A percentile compares a stretch with the other conserved stretches of the same genome.
These are phyloP conservation scores for Penicillium glabrum DNA, from an alignment of 2,329 filamentous ascomycete genomes.

Conservation along the genomic window DNA sequence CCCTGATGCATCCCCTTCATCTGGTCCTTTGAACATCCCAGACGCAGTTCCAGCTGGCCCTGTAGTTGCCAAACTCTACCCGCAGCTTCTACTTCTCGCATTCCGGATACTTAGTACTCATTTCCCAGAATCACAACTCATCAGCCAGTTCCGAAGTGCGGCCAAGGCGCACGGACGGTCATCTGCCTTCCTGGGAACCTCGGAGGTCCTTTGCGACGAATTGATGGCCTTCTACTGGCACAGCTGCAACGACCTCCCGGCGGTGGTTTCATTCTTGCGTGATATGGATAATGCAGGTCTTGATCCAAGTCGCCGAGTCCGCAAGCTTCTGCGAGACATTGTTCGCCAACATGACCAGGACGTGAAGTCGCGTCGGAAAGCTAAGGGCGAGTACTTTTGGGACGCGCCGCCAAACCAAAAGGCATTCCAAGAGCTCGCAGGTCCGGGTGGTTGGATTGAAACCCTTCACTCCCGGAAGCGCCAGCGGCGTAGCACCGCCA, in stretches of 20 bases:
- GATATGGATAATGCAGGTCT: slow-evolving; percentile 48
- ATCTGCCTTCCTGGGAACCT: slow-evolving; percentile 45
- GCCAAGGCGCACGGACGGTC: slow-evolving; percentile 42
- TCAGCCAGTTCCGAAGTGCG: slow-evolving; percentile 40
- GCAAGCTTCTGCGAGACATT: slow-evolving; percentile 32
- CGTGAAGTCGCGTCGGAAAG: slow-evolving; percentile 7
- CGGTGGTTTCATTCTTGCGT: slow-evolving; percentile 38
- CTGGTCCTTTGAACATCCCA: slow-evolving; percentile 31
- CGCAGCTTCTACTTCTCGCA: slow-evolving; percentile 40
- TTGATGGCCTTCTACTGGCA: slow-evolving; percentile 45
- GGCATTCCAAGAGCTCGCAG: slow-evolving; percentile 27
- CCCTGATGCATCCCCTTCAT: not conserved
- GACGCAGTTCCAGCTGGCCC: slow-evolving; percentile 28
- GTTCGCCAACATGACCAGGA: slow-evolving; percentile 26
- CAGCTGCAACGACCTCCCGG: slow-evolving; percentile 41
- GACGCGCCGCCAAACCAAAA: slow-evolving; percentile 31
- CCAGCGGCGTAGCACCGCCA: not conserved
- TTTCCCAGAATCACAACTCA: slow-evolving; percentile 42
- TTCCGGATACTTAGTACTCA: slow-evolving; percentile 41
- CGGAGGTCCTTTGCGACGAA: slow-evolving; percentile 45
- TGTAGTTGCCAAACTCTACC: slow-evolving; percentile 41
- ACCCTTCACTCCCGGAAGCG: not conserved
- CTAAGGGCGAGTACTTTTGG: slow-evolving; percentile 28
- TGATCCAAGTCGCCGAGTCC: slow-evolving; percentile 36
- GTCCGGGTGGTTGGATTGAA: slow-evolving; percentile 28